Percentiles rank a stretch among this genome's conserved stretches.
phyloP scores from a whole-genome alignment of 192 early-diverging fungal genomes.

The Phlyctochytrium bullatum region DNA sequence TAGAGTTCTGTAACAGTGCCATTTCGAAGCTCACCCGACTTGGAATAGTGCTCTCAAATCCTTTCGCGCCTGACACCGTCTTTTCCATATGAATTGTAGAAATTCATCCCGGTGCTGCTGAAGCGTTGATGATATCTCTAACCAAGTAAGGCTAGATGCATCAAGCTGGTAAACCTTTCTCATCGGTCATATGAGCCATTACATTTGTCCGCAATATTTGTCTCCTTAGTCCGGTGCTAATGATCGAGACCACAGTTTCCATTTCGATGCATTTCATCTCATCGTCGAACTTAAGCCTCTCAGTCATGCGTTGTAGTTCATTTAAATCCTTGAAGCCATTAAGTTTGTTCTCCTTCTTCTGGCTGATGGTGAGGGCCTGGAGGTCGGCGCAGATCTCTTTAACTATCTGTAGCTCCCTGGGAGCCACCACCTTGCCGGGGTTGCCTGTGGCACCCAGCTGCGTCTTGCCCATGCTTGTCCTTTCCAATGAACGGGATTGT shows the following conservation, averaged over 20 bases:
- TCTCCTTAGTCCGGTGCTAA: conserved; percentile 42
- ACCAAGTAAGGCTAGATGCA: background rate
- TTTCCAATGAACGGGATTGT: too few relatives aligned
- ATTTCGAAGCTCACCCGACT: conserved; percentile 31
- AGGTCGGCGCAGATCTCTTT: conserved; percentile 35
- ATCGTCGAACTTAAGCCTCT: conserved; percentile 46
- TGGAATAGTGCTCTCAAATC: conserved; percentile 49
- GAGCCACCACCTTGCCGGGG: too few relatives aligned
- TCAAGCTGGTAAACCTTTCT: conserved; percentile 44
- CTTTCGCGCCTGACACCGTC: conserved; percentile 37
- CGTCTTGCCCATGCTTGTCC: too few relatives aligned
- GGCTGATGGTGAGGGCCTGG: conserved; percentile 15
- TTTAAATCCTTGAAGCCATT: conserved; percentile 26
- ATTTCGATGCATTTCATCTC: conserved; percentile 44
- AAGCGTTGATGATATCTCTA: conserved; percentile 44
- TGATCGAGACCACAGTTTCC: conserved; percentile 53
- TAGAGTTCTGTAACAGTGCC: background rate
- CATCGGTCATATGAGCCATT: conserved; percentile 50
- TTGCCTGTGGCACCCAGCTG: too few relatives aligned
- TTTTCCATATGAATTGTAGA: conserved; percentile 55
- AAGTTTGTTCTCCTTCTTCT: conserved; percentile 17
- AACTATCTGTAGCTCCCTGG: conserved; percentile 19
- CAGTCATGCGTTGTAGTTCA: conserved; percentile 37
- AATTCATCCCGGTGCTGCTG: conserved; percentile 56
- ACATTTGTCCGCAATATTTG: conserved; percentile 42